phyloP scores from a whole-genome alignment of 2,329 filamentous ascomycete species.

The Trichoderma atrobrunneum region DNA sequence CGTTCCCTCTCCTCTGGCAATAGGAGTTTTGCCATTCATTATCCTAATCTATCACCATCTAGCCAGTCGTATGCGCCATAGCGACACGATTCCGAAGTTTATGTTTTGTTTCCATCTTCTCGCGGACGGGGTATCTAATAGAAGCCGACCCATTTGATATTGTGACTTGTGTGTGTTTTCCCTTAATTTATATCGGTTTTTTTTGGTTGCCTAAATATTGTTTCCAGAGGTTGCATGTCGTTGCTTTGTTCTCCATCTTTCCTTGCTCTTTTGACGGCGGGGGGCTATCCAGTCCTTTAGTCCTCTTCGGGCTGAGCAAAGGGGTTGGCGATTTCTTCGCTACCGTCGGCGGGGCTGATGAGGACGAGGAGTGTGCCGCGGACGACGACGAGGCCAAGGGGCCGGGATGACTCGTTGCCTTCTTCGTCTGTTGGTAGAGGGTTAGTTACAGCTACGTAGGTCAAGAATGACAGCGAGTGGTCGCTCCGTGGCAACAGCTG shows the following conservation, averaged over 20 bases:
- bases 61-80: background rate
- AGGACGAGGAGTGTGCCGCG: constrained; percentile 89
- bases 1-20: background rate
- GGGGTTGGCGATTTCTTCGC: constrained; percentile 92
- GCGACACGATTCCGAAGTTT: background rate
- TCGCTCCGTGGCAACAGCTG: background rate
- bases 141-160: background rate
- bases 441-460: no score
- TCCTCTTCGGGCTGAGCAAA: constrained; percentile 75
- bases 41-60: background rate
- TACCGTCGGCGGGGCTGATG: constrained; percentile 89
- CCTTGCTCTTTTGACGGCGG: background rate
- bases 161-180: background rate
- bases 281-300: constrained; percentile 24
- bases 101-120: background rate
- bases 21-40: background rate
- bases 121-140: background rate
- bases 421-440: constrained; percentile 71
- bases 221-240: background rate
- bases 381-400: constrained; percentile 83
- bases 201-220: background rate
- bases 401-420: constrained; percentile 78
- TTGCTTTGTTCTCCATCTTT: background rate
- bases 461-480: background rate
- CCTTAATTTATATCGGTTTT: background rate